Evolutionary conservation across 352 stramenopile genomes (phyloP), one percentile per base, ranked within the genome.

Genomic region (Globisporangium abappressorium): DNA sequence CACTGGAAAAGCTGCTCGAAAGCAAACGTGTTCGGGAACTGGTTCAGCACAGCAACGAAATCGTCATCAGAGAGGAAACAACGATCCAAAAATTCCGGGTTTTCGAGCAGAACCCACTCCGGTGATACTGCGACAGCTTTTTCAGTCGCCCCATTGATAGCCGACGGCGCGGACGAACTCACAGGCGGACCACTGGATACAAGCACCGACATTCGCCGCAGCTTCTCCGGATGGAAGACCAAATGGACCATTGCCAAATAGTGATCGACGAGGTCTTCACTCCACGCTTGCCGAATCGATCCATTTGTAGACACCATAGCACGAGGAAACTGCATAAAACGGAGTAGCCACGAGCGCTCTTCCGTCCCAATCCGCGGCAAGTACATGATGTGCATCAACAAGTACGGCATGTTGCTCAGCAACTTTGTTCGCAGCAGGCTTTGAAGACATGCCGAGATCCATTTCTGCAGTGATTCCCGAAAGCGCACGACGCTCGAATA

Each of bases 311-410:
- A 70, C 0, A 94, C 74, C 56, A 94, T 80, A 8, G 80, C 81
- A 46, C 82, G 79, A 2, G 88, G 88, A 38, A 96, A 94, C 71
- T 96, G 88, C 20, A 96, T 49, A 51, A 94, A 94, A 5, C 83
- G 70, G 22, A 96, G 66, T 61, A 93, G 75, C 88, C 88, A 96
- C 8, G 82, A 91, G 0, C 88, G 76, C 51, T 94, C 88, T 65
- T 93, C 83, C 0, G 79, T 92, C 28, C 81, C 81, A 38, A 96
- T 87, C 1, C 84, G 83, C 34, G 88, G 88, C 26, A 96, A 73
- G 38, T 94, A 94, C 84, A 96, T 89, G 22, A 89, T 69, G 68
- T 96, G 88, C 85, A 94, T 92, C 18, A 96, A 68, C 22, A 96
- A 55, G 70, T 90, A 94, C 24, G 88, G 87, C 82, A 93, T 89